Percentiles rank a stretch among this genome's conserved stretches.
These are phyloP conservation scores for Claviceps cyperi DNA, from an alignment of 2,329 filamentous ascomycete species.

Conservation along the genomic window DNA sequence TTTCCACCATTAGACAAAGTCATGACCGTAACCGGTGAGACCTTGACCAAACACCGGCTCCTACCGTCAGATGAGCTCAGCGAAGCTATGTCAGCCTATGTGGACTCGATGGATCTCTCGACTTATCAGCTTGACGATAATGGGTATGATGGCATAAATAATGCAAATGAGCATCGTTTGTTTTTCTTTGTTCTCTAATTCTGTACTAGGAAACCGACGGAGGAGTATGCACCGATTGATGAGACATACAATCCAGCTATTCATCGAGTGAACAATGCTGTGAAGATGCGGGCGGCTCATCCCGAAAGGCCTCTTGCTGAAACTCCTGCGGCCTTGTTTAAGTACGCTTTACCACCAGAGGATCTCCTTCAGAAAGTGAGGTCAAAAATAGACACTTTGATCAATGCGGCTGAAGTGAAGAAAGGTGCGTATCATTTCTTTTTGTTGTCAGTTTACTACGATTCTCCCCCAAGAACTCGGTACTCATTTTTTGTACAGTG, in stretches of 20 bases:
- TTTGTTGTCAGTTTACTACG: background rate
- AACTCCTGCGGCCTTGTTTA: conserved; percentile 48
- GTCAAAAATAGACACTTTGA: conserved; percentile 46
- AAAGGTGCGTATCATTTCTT: conserved; percentile 39
- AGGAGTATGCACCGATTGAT: conserved; percentile 69
- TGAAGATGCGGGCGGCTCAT: conserved; percentile 68
- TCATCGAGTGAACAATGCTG: conserved; percentile 78
- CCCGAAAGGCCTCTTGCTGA: conserved; percentile 49
- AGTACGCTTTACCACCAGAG: conserved; percentile 58
- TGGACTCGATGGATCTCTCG: conserved; percentile 84
- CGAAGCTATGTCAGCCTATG: conserved; percentile 76
- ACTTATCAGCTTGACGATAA: conserved; percentile 58
- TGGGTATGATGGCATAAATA: conserved; percentile 34
- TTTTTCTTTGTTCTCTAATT: background rate
- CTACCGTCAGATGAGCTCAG: conserved; percentile 62
- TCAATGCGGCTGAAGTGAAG: conserved; percentile 64
- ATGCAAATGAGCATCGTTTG: too few species aligned
- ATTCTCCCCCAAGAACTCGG: background rate
- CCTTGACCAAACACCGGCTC: conserved; percentile 67
- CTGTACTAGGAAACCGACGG: conserved; percentile 28
- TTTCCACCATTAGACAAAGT: conserved; percentile 85
- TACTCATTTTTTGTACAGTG: conserved; percentile 32
- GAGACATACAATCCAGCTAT: conserved; percentile 73
- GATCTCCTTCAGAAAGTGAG: conserved; percentile 46
- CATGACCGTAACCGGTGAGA: conserved; percentile 71